Conservation (phyloP, 495 filamentous ascomycete genomes). For the Podospora appendiculata region DNA sequence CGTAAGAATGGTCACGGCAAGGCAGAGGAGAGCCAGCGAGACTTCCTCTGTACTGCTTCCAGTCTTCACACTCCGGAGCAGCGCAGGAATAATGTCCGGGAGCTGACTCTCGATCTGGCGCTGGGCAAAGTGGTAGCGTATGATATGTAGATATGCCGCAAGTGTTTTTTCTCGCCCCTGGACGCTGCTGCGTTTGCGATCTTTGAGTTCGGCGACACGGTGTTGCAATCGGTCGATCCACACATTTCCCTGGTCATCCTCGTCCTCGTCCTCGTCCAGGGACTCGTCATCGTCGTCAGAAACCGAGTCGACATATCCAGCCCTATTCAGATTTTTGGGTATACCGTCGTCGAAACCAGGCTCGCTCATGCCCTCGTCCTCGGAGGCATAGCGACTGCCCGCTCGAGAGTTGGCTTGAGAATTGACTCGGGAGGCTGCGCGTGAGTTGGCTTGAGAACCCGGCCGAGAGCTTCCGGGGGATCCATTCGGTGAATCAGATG, state of each 20-base stretch:
- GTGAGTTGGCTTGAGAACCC: slow-evolving; percentile 1
- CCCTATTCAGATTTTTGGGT: slow-evolving; percentile 8
- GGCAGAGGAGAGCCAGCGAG: slow-evolving; percentile 61
- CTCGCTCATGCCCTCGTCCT: slow-evolving; percentile 70
- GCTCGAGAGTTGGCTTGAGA: slow-evolving; percentile 54
- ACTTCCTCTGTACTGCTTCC: slow-evolving; percentile 69
- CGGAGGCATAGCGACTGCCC: slow-evolving; percentile 57
- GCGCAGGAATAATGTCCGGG: slow-evolving; percentile 59
- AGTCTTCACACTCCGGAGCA: slow-evolving; percentile 64
- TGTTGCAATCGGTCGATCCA: slow-evolving; percentile 64
- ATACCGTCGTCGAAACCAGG: slow-evolving; percentile 38
- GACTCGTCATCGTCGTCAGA: slow-evolving; percentile 14
- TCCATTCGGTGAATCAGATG: slow-evolving; percentile 39
- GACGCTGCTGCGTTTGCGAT: slow-evolving; percentile 71
- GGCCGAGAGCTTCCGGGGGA: slow-evolving; percentile 17
- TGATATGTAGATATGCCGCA: slow-evolving; percentile 58
- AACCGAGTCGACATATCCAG: slow-evolving; percentile 12
- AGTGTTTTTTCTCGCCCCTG: slow-evolving; percentile 71
- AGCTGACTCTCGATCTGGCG: slow-evolving; percentile 56
- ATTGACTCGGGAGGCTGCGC: slow-evolving; percentile 14
- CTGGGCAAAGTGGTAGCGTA: slow-evolving; percentile 65
- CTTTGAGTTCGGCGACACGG: slow-evolving; percentile 72
- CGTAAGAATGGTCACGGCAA: slow-evolving; percentile 71
- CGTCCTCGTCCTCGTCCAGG: slow-evolving; percentile 35
- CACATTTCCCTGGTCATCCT: slow-evolving; percentile 38